These are phyloP conservation scores for Globisporangium parvum DNA, from an alignment of 352 stramenopile species.

Conservation along the genomic window DNA sequence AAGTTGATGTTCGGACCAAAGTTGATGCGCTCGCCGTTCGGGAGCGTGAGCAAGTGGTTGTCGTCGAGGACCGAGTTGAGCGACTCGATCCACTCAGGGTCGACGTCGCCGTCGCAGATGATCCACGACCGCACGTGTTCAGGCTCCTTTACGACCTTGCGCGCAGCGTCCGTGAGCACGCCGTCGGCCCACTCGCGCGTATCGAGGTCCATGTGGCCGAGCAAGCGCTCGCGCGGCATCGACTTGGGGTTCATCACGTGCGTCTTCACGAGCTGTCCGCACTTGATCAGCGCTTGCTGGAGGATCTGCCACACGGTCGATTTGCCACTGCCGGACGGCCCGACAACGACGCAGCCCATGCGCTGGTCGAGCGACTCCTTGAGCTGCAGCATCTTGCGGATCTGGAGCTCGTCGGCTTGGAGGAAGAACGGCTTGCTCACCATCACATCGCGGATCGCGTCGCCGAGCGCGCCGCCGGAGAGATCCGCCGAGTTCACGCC, in stretches of 20 bases:
- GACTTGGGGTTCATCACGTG: slow-evolving; percentile 97
- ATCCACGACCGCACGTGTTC: slow-evolving; percentile 90
- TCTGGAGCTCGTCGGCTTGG: slow-evolving; percentile 86
- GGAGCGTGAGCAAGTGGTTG: slow-evolving; percentile 94
- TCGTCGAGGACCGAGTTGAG: slow-evolving; percentile 96
- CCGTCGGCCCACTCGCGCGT: slow-evolving; percentile 95
- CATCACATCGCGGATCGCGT: slow-evolving; percentile 90
- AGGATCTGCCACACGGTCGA: slow-evolving; percentile 93
- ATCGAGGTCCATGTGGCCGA: slow-evolving; percentile 94
- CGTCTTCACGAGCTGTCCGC: slow-evolving; percentile 84
- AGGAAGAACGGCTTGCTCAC: slow-evolving; percentile 82
- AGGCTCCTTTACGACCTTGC: slow-evolving; percentile 89
- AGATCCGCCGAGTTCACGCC: slow-evolving; percentile 82
- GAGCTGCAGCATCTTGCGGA: slow-evolving; percentile 94
- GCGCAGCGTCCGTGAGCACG: slow-evolving; percentile 90
- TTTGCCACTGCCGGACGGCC: slow-evolving; percentile 91
- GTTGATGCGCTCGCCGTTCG: slow-evolving; percentile 94
- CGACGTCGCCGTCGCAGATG: slow-evolving; percentile 94
- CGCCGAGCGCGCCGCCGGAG: slow-evolving; percentile 64
- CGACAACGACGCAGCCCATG: slow-evolving; percentile 94
- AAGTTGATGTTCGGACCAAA: slow-evolving; percentile 96
- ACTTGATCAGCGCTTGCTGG: slow-evolving; percentile 81
- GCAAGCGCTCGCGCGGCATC: slow-evolving; percentile 88
- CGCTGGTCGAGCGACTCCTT: slow-evolving; percentile 94
- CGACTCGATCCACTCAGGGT: slow-evolving; percentile 96